Evolutionary conservation across 176 grass and related monocot genomes (phyloP).

Genomic region (Carex cristatella): DNA sequence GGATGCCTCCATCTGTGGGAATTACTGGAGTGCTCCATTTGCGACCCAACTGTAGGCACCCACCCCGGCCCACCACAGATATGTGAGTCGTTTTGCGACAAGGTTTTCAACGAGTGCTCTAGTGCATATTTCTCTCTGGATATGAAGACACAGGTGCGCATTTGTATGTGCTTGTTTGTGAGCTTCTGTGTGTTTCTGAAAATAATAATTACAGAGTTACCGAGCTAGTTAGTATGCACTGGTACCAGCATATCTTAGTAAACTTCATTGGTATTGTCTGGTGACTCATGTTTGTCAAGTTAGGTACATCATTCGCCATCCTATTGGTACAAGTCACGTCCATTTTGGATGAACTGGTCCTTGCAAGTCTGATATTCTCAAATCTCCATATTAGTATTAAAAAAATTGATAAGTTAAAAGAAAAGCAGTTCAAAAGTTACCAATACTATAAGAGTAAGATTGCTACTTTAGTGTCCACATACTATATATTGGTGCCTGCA

Average conservation of each 20-base stretch:
- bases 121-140: conserved; percentile 73
- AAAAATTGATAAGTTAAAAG: neutral
- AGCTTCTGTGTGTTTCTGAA: neutral
- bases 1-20: conserved; percentile 97
- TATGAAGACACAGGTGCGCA: conserved; percentile 70
- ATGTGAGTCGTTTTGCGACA: conserved; percentile 73
- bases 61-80: conserved; percentile 61
- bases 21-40: conserved; percentile 90
- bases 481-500: neutral
- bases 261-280: neutral
- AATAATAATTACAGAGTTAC: neutral
- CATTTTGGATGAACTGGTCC: neutral
- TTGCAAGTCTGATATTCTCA: neutral
- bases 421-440: neutral
- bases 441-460: neutral
- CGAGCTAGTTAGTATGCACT: neutral
- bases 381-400: neutral
- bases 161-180: neutral
- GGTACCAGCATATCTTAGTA: neutral
- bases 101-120: conserved; percentile 76
- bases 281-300: neutral
- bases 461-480: neutral
- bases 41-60: conserved; percentile 65
- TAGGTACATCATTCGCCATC: neutral
- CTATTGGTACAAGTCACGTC: neutral